Percentiles rank a stretch among this genome's conserved stretches.
phyloP scores from a whole-genome alignment of 2,329 filamentous ascomycete species.

The Botrytis squamosa region DNA sequence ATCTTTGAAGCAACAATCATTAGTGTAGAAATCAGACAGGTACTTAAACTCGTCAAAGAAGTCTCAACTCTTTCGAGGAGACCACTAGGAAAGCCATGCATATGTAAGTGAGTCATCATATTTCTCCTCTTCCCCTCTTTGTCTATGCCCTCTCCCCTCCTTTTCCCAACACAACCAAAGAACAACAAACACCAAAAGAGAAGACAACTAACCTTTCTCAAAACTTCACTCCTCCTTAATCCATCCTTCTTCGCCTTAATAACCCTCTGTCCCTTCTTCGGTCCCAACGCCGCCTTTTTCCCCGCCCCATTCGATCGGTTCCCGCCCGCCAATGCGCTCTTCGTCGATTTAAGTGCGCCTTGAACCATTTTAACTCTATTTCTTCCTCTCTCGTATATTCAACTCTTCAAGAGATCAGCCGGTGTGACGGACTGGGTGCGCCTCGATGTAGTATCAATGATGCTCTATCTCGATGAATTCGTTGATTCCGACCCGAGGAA shows the following conservation, averaged over 20 bases:
- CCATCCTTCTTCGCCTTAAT: slow-evolving; percentile 66
- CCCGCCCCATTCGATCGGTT: slow-evolving; percentile 13
- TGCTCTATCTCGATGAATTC: not conserved
- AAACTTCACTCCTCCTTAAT: slow-evolving; percentile 58
- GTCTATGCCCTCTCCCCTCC: not conserved
- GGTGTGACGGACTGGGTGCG: no score
- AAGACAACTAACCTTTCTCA: slow-evolving; percentile 53
- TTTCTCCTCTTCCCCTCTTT: not conserved
- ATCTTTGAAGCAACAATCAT: not conserved
- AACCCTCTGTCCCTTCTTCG: slow-evolving; percentile 57
- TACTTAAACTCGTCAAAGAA: slow-evolving; percentile 12
- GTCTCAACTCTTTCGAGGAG: slow-evolving; percentile 12
- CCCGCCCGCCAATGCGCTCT: slow-evolving; percentile 21
- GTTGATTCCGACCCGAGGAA: not conserved
- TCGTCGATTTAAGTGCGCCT: slow-evolving; percentile 38
- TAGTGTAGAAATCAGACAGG: slow-evolving; percentile 8
- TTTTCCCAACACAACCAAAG: not conserved
- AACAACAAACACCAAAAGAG: not conserved
- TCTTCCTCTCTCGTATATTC: not conserved
- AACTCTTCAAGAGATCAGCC: not conserved
- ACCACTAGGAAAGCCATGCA: slow-evolving; percentile 16
- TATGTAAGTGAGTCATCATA: slow-evolving; percentile 17
- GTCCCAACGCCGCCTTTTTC: slow-evolving; percentile 44
- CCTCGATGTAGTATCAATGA: not conserved
- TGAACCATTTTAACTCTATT: slow-evolving; percentile 34